Evolutionary conservation across 139 green algal genomes (phyloP), one percentile per base, ranked within the genome.

Genomic region (Coccomyxa sp.): DNA sequence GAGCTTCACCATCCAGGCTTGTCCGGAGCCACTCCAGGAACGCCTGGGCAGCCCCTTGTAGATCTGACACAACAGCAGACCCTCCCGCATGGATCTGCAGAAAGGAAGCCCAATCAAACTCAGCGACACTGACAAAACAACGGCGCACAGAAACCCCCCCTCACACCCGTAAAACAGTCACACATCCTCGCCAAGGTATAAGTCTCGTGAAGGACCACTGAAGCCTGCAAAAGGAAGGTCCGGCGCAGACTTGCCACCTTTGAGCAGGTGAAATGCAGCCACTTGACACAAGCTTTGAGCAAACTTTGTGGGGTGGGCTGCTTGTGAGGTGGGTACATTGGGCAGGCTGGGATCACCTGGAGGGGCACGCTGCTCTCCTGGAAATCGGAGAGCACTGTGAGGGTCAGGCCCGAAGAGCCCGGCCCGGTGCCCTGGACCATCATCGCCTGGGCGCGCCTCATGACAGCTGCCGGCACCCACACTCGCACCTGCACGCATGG

Each of bases 381-480:
- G 64, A 71, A 71, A 34, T 71, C 64, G 6, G 64, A 71, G 64
- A 22, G 64, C 7, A 71, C 24, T 29, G 18, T 29, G 7, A 71
- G 24, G 64, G 64, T 37, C 24, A 71, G 64, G 29, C 27, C 64
- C 24, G 27, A 36, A 34, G 27, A 34, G 64, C 2, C 29, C 6
- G 64, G 64, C 64, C 64, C 64, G 2, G 50, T 64, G 64, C 64
- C 64, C 64, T 34, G 29, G 1, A 71, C 64, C 64, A 71, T 34
- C 6, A 34, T 22, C 64, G 64, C 64, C 64, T 71, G 64, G 24
- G 64, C 64, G n/a, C 64, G 64, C 64, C 64, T 34, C 64, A 71
- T 71, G 24, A 71, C 64, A 6, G 64, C 64, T 5, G 64, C 64
- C 64, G 64, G 64, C 64, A 71, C 64, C 64, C 64, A 71, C 64